Percentiles rank a stretch among this genome's conserved stretches.
phyloP scores from a whole-genome alignment of 768 basidiomycete genomes.

The Boletus barrowsii region DNA sequence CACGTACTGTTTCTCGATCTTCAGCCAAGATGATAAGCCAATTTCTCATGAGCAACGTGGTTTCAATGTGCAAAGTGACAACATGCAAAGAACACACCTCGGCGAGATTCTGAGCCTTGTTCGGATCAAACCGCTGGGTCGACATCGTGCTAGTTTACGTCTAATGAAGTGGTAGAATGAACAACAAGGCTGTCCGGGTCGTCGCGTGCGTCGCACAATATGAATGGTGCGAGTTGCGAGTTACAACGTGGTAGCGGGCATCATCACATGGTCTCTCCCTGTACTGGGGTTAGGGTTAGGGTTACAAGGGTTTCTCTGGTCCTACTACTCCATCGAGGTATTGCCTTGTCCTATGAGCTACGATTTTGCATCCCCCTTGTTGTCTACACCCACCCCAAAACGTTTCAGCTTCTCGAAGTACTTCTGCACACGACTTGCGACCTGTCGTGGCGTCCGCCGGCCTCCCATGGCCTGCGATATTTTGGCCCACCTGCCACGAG shows the following conservation, averaged over 20 bases:
- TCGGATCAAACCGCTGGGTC: slow-evolving; percentile 68
- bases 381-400: slow-evolving; percentile 54
- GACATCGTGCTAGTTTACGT: slow-evolving; percentile 40
- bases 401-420: slow-evolving; percentile 82
- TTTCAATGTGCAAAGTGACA: slow-evolving; percentile 11
- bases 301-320: not conserved
- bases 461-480: slow-evolving; percentile 83
- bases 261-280: slow-evolving; percentile 10
- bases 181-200: not conserved
- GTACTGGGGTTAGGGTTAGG: slow-evolving; percentile 29
- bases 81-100: slow-evolving; percentile 54
- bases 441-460: slow-evolving; percentile 72
- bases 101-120: slow-evolving; percentile 86
- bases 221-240: slow-evolving; percentile 1
- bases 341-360: slow-evolving; percentile 1
- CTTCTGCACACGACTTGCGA: slow-evolving; percentile 87
- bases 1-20: slow-evolving; percentile 96
- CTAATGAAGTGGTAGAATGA: not conserved
- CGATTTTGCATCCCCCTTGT: slow-evolving; percentile 22
- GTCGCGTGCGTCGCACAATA: not conserved
- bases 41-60: slow-evolving; percentile 20
- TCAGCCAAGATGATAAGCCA: slow-evolving; percentile 8
- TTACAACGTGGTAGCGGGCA: not conserved
- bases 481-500: slow-evolving; percentile 61
- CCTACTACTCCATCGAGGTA: not conserved